Percentiles rank a stretch among this genome's conserved stretches.
Evolutionary conservation across 1,139 yeast species (phyloP).

Genomic region (Yamadazyma buinensis): DNA sequence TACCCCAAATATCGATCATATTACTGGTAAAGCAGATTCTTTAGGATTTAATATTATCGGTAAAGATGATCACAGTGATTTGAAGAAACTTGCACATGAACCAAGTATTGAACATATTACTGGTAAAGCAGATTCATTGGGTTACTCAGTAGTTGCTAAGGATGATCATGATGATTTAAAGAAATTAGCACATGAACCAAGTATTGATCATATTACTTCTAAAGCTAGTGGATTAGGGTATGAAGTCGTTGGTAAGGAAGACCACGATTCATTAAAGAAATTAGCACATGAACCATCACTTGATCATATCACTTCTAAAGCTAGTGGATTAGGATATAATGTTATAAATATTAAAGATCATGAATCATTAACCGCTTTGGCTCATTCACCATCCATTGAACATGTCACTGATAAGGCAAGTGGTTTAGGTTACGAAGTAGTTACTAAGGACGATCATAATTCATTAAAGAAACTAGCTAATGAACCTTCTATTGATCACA

Average conservation of each 20-base stretch:
- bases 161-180: conserved; percentile 9
- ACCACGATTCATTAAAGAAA: conserved; percentile 14
- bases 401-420: conserved; percentile 19
- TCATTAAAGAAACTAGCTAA: conserved; percentile 3
- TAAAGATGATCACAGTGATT: conserved; percentile 10
- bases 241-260: conserved; percentile 15
- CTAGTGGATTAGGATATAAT: conserved; percentile 29
- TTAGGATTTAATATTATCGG: conserved; percentile 11
- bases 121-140: conserved; percentile 11
- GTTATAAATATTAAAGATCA: conserved; percentile 26
- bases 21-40: conserved; percentile 13
- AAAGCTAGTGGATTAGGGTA: conserved; percentile 16
- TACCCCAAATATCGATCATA: conserved; percentile 18
- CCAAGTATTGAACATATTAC: conserved; percentile 24
- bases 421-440: conserved; percentile 2
- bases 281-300: conserved; percentile 12
- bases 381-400: conserved; percentile 20
- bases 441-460: conserved; percentile 6
- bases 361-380: conserved; percentile 22
- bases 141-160: conserved; percentile 7
- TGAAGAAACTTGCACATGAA: conserved; percentile 12
- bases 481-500: conserved; percentile 19
- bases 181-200: conserved; percentile 18
- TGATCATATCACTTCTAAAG: conserved; percentile 23
- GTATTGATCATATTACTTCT: conserved; percentile 18